These are phyloP conservation scores for Backusella sp. DNA, from an alignment of 192 early-diverging fungal genomes.

Conservation along the genomic window DNA sequence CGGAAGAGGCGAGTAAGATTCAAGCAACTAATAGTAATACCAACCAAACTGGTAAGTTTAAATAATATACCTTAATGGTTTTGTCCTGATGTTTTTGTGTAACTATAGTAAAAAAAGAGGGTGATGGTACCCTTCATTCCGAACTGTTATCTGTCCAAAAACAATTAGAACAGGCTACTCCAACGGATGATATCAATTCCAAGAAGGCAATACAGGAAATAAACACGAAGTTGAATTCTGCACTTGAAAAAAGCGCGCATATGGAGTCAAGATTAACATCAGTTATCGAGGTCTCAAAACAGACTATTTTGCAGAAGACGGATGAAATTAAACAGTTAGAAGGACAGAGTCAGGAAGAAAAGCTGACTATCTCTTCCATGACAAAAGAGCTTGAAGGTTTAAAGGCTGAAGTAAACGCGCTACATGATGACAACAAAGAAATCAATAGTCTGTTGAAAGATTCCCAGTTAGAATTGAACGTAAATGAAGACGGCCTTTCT, in stretches of 20 bases:
- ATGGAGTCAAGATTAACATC: background rate
- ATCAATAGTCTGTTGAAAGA: background rate
- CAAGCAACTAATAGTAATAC: background rate
- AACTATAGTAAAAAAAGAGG: background rate
- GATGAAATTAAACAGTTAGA: background rate
- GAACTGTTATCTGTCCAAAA: conserved; percentile 3
- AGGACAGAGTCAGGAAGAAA: background rate
- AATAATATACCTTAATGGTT: background rate
- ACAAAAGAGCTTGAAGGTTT: background rate
- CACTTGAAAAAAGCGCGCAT: background rate
- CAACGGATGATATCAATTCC: background rate
- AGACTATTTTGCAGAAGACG: background rate
- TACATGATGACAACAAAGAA: background rate
- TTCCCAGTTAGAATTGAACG: background rate
- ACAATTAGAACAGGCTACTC: background rate
- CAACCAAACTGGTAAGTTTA: background rate
- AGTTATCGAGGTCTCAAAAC: background rate
- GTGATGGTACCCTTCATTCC: background rate
- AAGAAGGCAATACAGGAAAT: background rate
- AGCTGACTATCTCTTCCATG: background rate
- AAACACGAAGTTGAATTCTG: background rate
- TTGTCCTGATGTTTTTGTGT: background rate
- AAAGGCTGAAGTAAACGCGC: background rate
- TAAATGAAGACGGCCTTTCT: background rate
- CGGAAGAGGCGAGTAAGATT: background rate